A percentile compares a stretch with the other conserved stretches of the same genome.
These are phyloP conservation scores for Anthostomella pinea DNA, from an alignment of 2,329 filamentous ascomycete species.

Conservation along the genomic window DNA sequence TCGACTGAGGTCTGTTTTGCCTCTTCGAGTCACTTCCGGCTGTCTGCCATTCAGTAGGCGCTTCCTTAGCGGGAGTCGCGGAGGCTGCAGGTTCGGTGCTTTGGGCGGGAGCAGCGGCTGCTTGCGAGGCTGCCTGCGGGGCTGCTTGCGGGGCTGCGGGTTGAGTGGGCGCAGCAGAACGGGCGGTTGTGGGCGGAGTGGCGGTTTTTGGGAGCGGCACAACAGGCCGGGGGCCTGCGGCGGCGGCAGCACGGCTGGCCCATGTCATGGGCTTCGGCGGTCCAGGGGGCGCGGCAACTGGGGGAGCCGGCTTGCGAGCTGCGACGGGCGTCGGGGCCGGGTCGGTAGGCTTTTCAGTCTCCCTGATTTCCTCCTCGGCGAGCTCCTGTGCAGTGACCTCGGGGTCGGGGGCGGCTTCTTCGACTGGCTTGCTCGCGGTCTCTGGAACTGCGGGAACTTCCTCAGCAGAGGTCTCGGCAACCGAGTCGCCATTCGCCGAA, in stretches of 20 bases:
- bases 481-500: constrained; percentile 42
- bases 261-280: constrained; percentile 67
- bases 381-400: constrained; percentile 52
- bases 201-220: constrained; percentile 58
- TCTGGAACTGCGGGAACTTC: constrained; percentile 34
- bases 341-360: constrained; percentile 66
- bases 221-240: constrained; percentile 50
- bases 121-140: constrained; percentile 39
- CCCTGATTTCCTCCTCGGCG: constrained; percentile 54
- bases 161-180: constrained; percentile 35
- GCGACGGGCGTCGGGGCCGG: constrained; percentile 53
- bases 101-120: constrained; percentile 42
- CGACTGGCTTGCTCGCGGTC: constrained; percentile 16
- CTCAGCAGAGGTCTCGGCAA: constrained; percentile 31
- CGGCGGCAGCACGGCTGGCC: constrained; percentile 67
- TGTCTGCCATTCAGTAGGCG: constrained; percentile 78
- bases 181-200: constrained; percentile 42
- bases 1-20: constrained; percentile 70
- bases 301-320: constrained; percentile 46
- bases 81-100: constrained; percentile 33
- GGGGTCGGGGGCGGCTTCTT: constrained; percentile 39
- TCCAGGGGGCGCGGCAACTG: constrained; percentile 47
- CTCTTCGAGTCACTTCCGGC: constrained; percentile 81
- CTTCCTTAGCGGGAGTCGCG: constrained; percentile 47
- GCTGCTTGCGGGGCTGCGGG: constrained; percentile 38